Evolutionary conservation across 305 asterid species (phyloP), one percentile per base, ranked within the genome.

Genomic region (Fraxinus platypoda): DNA sequence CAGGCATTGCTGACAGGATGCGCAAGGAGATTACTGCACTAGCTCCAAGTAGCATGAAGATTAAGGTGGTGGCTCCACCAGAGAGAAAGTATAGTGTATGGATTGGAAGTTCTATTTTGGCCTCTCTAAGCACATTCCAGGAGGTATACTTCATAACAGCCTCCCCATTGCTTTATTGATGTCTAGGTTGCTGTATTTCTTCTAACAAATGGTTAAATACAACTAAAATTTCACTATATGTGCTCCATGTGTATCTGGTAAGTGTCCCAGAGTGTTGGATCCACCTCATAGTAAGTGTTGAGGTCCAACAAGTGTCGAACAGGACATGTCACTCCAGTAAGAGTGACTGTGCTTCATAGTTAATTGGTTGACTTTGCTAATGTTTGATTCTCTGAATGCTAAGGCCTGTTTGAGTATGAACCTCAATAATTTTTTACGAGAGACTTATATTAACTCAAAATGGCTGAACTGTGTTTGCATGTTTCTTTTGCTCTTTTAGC

Each of bases 21-120:
- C 87, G 90, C 89, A 91, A 91, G 91, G 95, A 91, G 75, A 91
- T 91, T 19, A 88, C 93, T 0, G 93, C 95, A 84, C 79, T 90
- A 52, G 93, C 94, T 64, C 94, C 92, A 1, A 88, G 91, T 82
- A 88, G 94, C 84, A 85, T 90, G 93, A 90, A 90, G 85, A 88
- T 91, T 75, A 91, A 89, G 90, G 94, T 91, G 81, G 92, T 88
- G 35, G 94, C 94, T 73, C 94, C 94, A 1, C 94, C 94, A 1
- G 91, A 91, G 88, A 89, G 94, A 89, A 91, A 91, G 87, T 91
- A 91, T 90, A 89, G 93, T 87, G 93, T 89, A 17, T 91, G 94
- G 94, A 89, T 91, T 6, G 94, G 94, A 81, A 93, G 94, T 26
- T 91, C 94, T 68, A 89, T 91, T 59, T 86, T 91, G 88, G 94